Conservation (phyloP, 2,329 filamentous ascomycete species). For the Ambrosiella xylebori region DNA sequence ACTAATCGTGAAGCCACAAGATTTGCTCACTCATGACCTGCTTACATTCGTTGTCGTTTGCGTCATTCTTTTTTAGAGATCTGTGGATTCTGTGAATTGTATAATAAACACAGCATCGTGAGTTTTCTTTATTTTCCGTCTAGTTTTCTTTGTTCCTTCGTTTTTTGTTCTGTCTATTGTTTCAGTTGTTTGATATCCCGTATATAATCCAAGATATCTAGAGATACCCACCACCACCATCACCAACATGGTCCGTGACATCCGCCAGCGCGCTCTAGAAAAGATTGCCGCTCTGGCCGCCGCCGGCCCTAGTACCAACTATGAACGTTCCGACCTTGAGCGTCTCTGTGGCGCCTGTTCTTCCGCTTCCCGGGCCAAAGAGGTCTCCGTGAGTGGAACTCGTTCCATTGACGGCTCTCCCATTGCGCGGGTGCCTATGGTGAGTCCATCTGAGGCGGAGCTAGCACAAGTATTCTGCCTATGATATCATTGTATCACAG, state of each 20-base stretch:
- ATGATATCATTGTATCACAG: neutral
- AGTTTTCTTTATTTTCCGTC: neutral
- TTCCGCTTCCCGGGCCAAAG: constrained; percentile 26
- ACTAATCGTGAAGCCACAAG: neutral
- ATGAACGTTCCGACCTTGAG: constrained; percentile 47
- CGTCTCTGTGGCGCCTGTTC: constrained; percentile 42
- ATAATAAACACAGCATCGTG: neutral
- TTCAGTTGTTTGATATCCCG: neutral
- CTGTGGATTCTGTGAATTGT: neutral
- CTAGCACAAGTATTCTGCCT: neutral
- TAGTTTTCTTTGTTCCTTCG: neutral
- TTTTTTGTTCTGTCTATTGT: neutral
- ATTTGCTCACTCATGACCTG: neutral
- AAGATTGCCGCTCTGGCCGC: constrained; percentile 49
- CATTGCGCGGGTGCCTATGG: constrained; percentile 43
- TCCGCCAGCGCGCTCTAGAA: constrained; percentile 45
- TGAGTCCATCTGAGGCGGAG: constrained; percentile 19
- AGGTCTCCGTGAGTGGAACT: constrained; percentile 28
- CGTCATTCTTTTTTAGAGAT: neutral
- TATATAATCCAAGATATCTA: neutral
- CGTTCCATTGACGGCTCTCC: constrained; percentile 15
- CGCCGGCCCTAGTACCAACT: constrained; percentile 32
- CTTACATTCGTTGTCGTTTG: neutral
- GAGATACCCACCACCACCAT: neutral
- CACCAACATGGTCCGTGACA: constrained; percentile 31